A percentile compares a stretch with the other conserved stretches of the same genome.
Conservation (phyloP, 345 rosid genomes). For the Bretschneidera sinensis region DNA sequence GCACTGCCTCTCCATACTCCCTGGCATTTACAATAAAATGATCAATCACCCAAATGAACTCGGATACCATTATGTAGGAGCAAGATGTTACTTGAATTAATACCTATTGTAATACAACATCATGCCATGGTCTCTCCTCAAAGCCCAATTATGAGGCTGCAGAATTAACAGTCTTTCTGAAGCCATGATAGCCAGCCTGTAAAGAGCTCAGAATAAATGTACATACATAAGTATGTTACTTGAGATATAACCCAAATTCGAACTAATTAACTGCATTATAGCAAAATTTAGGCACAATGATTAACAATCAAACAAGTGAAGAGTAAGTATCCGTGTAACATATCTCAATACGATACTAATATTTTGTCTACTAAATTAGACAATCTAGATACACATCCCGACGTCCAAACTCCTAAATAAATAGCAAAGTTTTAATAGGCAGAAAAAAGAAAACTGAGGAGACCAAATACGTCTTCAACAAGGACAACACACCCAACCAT, state of each 20-base stretch:
- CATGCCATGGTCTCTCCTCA: conserved; percentile 90
- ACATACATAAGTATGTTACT: not conserved
- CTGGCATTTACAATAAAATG: conserved; percentile 27
- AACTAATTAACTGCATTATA: no score
- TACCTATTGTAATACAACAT: conserved; percentile 81
- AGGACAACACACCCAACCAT: not conserved
- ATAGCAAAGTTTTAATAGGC: not conserved
- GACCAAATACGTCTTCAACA: no score
- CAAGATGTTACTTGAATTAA: not conserved
- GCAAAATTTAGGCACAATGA: not conserved
- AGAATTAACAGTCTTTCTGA: conserved; percentile 77
- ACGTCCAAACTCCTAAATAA: not conserved
- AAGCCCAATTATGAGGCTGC: conserved; percentile 82
- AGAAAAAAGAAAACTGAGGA: not conserved
- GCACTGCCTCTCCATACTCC: conserved; percentile 74
- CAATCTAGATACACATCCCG: not conserved
- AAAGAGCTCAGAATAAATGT: not conserved
- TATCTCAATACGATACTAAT: not conserved
- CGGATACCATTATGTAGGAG: no score
- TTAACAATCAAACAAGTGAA: not conserved
- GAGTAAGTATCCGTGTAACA: not conserved
- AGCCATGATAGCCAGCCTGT: conserved; percentile 84
- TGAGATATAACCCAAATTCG: not conserved
- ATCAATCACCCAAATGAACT: conserved; percentile 7
- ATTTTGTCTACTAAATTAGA: not conserved